Base-by-base conservation (phyloP, 768 basidiomycete species). In the Phaeolepiota aurea region DNA sequence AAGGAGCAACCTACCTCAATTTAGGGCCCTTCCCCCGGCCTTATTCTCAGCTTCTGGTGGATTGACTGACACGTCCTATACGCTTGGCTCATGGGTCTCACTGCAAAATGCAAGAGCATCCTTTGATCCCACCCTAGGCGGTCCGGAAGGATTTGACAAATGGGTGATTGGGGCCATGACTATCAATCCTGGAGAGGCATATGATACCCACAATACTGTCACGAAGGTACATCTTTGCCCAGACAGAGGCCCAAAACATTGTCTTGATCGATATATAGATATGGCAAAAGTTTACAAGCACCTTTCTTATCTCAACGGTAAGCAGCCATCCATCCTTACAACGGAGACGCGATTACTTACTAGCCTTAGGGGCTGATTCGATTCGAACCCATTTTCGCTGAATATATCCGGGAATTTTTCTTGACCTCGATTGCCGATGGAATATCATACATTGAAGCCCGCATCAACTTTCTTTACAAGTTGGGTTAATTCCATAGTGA, bases 131-230 rank as follows among this genome's bases (percentile, higher is more conserved):
- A 49, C 57, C 21, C 59, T 85, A 16, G 82, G 78, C 21, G 83
- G 82, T 2, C 65, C 71, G 0, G 66, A 71, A 44, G 81, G 74
- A 2, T 87, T 88, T 42, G 84, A 88, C 56, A 59, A 62, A 38
- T 84, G 81, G 82, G 68, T 79, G 7, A 55, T 74, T 36, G 66
- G 63, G 32, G 58, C 72, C 3, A 63, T 85, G 64, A 77, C 69
- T 38, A 84, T 89, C 49, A 76, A 80, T 54, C 79, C 84, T 7
- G 63, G 66, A 2, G 79, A 87, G 48, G 82, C 83, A 3, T 87
- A 87, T 48, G 65, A 69, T 3, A 86, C 79, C 2, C 79, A 86
- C 45, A 83, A 84, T 39, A 84, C 81, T 3, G 66, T 79, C 7
- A 59, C 66, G 2, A 82, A 84, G 71, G 85, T 77, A 40, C 7